Evolutionary conservation across 2,329 filamentous ascomycete genomes (phyloP), one percentile per base, ranked within the genome.

Genomic region (Penicillium sp.): DNA sequence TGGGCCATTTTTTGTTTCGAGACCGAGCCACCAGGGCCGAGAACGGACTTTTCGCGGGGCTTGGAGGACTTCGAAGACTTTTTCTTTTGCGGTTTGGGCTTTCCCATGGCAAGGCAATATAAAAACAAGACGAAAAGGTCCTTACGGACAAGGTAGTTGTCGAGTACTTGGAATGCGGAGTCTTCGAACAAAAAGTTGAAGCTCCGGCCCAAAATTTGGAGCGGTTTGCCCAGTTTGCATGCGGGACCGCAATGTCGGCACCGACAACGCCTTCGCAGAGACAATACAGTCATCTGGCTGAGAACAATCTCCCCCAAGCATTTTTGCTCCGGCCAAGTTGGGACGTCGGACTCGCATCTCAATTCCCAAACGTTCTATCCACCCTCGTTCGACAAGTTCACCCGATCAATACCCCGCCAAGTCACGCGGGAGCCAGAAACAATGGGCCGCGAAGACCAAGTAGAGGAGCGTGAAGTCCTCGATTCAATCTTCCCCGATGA

Each of bases 401-500:
- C 35, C 33, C 20, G 37, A 14, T 19, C 33, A 36, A 25, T 56
- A 62, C 57, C 57, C 57, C 59, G 60, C 59, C 55, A 53, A 50
- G 50, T 54, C 45, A 46, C 55, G 36, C 47, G 52, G 51, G 48
- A 52, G 59, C 51, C 55, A 55, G 42, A 50, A 57, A 63, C 33
- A 17, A 74, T 74, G 71, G 71, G 71, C 39, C 64, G 68, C 64
- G 91, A 97, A 75, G 93, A 98, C 46, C 93, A 98, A 68, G 72
- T 83, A 52, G 93, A 98, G 72, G 93, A 98, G 77, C 84, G 90
- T 47, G 93, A 98, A 69, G 91, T 98, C 57, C 87, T 98, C 63
- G 88, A 94, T 62, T 96, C 91, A 46, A 98, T 98, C 62, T 98
- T 97, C 56, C 89, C 93, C 1, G 91, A 98, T 45, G 93, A 98